Evolutionary conservation across 768 basidiomycete species (phyloP).

Genomic region (Xerocomellus dryophilus): DNA sequence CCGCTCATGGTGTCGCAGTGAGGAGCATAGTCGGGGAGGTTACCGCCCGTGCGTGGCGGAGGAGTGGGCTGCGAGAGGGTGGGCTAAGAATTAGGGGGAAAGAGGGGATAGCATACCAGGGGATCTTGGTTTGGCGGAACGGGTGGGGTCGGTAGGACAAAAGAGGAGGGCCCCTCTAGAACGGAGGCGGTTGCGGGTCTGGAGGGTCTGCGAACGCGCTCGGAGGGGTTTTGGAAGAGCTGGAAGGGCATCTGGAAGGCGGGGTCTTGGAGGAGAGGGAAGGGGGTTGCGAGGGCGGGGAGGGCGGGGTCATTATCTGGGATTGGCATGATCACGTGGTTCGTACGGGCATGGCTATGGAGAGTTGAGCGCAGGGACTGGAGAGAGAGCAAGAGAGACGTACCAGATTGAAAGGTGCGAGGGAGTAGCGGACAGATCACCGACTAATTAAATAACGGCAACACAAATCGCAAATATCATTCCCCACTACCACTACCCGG

Average conservation of each 20-base stretch:
- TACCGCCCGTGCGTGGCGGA: constrained; percentile 3
- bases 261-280: constrained; percentile 24
- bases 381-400: neutral
- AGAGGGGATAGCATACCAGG: constrained; percentile 7
- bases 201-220: constrained; percentile 29
- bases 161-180: constrained; percentile 36
- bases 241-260: constrained; percentile 34
- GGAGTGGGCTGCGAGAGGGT: constrained; percentile 4
- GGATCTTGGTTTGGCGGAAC: constrained; percentile 1
- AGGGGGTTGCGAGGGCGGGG: constrained; percentile 20
- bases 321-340: constrained; percentile 29
- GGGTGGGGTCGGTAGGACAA: constrained; percentile 42
- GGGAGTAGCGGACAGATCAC: neutral
- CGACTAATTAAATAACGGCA: neutral
- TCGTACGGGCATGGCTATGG: neutral
- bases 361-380: neutral
- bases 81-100: neutral
- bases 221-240: constrained; percentile 28
- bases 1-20: constrained; percentile 20
- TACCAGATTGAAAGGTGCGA: neutral
- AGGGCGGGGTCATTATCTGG: constrained; percentile 23
- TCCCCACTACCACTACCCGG: constrained; percentile 22
- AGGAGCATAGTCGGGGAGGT: constrained; percentile 9
- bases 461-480: neutral
- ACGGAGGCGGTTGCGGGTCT: constrained; percentile 46